Evolutionary conservation across 148 eudicot genomes (phyloP).

Genomic region (Rhododendron williamsianum): DNA sequence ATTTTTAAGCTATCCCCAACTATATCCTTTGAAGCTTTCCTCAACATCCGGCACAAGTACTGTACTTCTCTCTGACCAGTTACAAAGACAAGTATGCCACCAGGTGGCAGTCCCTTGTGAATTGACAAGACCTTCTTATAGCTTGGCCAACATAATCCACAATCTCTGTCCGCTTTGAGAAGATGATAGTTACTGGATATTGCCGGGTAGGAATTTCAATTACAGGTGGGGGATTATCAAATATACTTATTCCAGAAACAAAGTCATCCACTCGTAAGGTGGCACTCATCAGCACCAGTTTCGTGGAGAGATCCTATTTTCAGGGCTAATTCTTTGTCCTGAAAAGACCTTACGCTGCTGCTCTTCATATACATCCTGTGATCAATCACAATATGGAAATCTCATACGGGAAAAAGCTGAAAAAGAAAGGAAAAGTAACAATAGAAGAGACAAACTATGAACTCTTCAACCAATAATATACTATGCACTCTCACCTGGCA

Average conservation of each 20-base stretch:
- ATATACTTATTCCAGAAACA: conserved; percentile 49
- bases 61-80: conserved; percentile 92
- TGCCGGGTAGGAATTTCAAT: conserved; percentile 30
- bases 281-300: conserved; percentile 95
- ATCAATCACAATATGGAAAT: conserved; percentile 3
- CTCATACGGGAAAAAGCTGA: not conserved
- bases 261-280: conserved; percentile 86
- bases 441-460: too few relatives aligned
- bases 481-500: too few relatives aligned
- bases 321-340: conserved; percentile 41
- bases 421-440: too few relatives aligned
- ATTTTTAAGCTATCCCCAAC: conserved; percentile 18
- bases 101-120: conserved; percentile 87
- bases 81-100: conserved; percentile 90
- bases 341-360: conserved; percentile 43
- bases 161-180: too few relatives aligned
- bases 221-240: conserved; percentile 56
- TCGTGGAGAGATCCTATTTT: conserved; percentile 45
- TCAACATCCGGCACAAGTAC: conserved; percentile 61
- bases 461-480: too few relatives aligned
- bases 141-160: conserved; percentile 27
- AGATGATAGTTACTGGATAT: too few relatives aligned
- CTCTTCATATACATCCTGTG: conserved; percentile 44
- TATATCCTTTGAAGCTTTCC: conserved; percentile 62
- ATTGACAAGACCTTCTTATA: conserved; percentile 71